phyloP scores from a whole-genome alignment of 2,329 filamentous ascomycete genomes.

The Ophiosphaerella korrae region DNA sequence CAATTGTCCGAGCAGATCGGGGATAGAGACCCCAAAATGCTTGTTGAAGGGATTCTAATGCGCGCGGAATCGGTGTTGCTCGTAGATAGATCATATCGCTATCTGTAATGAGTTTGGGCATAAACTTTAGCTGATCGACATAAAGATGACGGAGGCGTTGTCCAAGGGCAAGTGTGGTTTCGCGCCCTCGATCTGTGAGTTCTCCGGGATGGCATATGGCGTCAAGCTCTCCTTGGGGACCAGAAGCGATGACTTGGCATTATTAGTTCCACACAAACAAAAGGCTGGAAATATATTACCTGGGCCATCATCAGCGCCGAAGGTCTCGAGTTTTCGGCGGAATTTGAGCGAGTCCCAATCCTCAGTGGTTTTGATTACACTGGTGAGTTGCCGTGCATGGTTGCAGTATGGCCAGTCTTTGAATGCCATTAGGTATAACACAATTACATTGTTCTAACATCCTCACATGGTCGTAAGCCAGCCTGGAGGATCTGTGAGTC shows the following conservation, averaged over 20 bases:
- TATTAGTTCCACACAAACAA: constrained; percentile 6
- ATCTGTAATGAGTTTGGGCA: constrained; percentile 51
- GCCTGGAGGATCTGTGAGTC: constrained; percentile 26
- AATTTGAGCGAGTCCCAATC: constrained; percentile 67
- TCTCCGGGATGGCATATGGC: constrained; percentile 66
- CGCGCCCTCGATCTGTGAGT: constrained; percentile 56
- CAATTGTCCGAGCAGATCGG: constrained; percentile 46
- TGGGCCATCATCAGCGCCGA: constrained; percentile 68
- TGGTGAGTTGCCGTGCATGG: constrained; percentile 72
- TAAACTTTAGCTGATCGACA: constrained; percentile 56
- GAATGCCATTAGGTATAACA: constrained; percentile 5
- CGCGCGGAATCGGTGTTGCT: constrained; percentile 56
- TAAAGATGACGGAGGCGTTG: constrained; percentile 56
- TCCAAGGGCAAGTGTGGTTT: constrained; percentile 56
- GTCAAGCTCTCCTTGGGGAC: constrained; percentile 73
- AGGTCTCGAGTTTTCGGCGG: constrained; percentile 79
- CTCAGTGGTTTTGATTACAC: constrained; percentile 61
- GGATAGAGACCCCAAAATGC: constrained; percentile 57
- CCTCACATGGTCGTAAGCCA: constrained; percentile 41
- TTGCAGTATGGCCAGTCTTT: constrained; percentile 89
- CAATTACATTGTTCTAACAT: neutral
- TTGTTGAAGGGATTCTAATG: constrained; percentile 58
- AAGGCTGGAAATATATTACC: constrained; percentile 14
- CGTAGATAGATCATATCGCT: constrained; percentile 53
- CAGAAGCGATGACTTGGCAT: constrained; percentile 63